phyloP scores from a whole-genome alignment of 257 asterid species.

The Solanum etuberosum region DNA sequence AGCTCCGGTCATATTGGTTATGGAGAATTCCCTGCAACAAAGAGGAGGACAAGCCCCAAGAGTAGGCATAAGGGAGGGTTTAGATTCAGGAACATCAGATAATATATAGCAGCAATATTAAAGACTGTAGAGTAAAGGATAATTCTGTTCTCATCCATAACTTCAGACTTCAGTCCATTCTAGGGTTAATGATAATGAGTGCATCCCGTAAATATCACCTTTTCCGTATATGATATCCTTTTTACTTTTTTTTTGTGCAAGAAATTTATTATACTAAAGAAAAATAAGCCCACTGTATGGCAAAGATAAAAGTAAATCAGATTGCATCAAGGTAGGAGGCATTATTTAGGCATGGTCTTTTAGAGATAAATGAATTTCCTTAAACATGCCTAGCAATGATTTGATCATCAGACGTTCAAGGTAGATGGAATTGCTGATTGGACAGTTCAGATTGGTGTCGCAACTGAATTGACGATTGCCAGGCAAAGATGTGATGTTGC shows the following conservation, averaged over 20 bases:
- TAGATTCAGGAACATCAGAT: background rate
- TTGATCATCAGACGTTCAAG: background rate
- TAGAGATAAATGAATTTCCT: background rate
- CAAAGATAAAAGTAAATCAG: background rate
- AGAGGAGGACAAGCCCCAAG: background rate
- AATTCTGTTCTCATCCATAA: background rate
- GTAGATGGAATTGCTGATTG: background rate
- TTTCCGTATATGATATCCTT: background rate
- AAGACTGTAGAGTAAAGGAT: background rate
- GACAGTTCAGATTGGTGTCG: background rate
- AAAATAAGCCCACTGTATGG: background rate
- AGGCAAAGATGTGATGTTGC: background rate
- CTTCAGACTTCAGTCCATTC: background rate
- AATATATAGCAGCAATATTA: background rate
- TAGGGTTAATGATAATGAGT: background rate
- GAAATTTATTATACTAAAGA: background rate
- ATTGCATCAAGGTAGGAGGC: background rate
- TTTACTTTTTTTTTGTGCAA: background rate
- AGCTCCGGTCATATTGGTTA: slow-evolving; percentile 78
- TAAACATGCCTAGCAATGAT: background rate
- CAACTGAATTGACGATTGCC: background rate
- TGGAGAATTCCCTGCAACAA: slow-evolving; percentile 72
- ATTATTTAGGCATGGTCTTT: background rate
- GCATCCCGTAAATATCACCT: background rate
- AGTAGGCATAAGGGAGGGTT: background rate